Conservation (phyloP, 768 basidiomycete genomes). For the Suillus paluster region DNA sequence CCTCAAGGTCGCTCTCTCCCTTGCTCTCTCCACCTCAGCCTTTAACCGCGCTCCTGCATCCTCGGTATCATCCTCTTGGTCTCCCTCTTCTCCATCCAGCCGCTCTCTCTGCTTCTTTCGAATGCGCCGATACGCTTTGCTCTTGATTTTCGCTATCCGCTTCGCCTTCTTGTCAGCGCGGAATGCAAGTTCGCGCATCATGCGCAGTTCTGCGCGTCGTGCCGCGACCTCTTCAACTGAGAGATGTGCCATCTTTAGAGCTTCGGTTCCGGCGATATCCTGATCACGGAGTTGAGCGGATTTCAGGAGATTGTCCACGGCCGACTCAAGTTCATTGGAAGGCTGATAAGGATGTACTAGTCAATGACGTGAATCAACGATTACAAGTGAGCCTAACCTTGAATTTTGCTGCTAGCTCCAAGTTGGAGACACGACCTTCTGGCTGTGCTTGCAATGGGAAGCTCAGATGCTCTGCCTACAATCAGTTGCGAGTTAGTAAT, state of each 20-base stretch:
- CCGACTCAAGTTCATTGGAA: conserved; percentile 80
- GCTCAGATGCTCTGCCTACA: conserved; percentile 82
- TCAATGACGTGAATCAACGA: conserved; percentile 1
- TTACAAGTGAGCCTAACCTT: conserved; percentile 51
- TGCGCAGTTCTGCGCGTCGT: conserved; percentile 79
- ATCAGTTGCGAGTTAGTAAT: conserved; percentile 11
- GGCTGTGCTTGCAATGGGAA: conserved; percentile 80
- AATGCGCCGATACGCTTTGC: conserved; percentile 87
- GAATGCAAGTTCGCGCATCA: conserved; percentile 93
- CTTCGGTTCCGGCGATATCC: conserved; percentile 78
- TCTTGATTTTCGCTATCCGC: conserved; percentile 93
- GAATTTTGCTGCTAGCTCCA: conserved; percentile 83
- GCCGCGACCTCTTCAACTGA: conserved; percentile 85
- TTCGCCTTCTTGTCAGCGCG: conserved; percentile 90
- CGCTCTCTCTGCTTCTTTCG: conserved; percentile 79
- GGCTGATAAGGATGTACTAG: conserved; percentile 51
- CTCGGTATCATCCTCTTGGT: conserved; percentile 50
- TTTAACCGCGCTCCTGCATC: conserved; percentile 61
- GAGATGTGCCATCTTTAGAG: conserved; percentile 82
- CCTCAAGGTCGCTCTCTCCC: conserved; percentile 85
- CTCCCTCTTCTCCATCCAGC: conserved; percentile 51
- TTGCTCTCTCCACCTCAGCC: conserved; percentile 79
- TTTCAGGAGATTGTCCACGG: conserved; percentile 80
- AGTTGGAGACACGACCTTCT: conserved; percentile 61
- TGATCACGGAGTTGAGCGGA: conserved; percentile 83